Percentiles rank a stretch among this genome's conserved stretches.
phyloP scores from a whole-genome alignment of 257 asterid species.

The Rehmannia glutinosa region DNA sequence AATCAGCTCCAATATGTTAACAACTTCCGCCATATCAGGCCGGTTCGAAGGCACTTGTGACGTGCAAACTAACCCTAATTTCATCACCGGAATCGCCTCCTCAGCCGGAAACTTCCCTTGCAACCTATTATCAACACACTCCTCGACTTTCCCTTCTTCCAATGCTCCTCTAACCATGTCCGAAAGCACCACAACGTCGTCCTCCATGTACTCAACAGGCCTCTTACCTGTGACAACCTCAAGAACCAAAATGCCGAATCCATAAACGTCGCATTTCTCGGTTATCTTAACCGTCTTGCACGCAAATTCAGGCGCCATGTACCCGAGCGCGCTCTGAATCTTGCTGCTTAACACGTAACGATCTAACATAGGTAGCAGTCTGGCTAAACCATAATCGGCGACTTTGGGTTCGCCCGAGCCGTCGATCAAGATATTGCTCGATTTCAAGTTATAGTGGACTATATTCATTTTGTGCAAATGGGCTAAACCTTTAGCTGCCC shows the following conservation, averaged over 20 bases:
- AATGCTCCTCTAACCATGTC: slow-evolving; percentile 83
- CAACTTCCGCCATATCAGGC: slow-evolving; percentile 85
- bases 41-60: slow-evolving; percentile 83
- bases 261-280: slow-evolving; percentile 81
- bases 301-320: slow-evolving; percentile 93
- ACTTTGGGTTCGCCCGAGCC: slow-evolving; percentile 61
- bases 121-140: slow-evolving; percentile 58
- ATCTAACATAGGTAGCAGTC: slow-evolving; percentile 68
- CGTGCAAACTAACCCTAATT: slow-evolving; percentile 71
- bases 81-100: slow-evolving; percentile 72
- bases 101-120: slow-evolving; percentile 68
- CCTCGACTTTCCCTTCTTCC: slow-evolving; percentile 75
- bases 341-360: slow-evolving; percentile 79
- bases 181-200: slow-evolving; percentile 74
- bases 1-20: slow-evolving; percentile 77
- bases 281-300: slow-evolving; percentile 79
- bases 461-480: slow-evolving; percentile 62
- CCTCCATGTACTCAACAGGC: slow-evolving; percentile 92
- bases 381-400: slow-evolving; percentile 74
- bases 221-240: slow-evolving; percentile 70
- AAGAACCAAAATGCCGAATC: slow-evolving; percentile 70
- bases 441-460: slow-evolving; percentile 76
- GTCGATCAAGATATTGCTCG: slow-evolving; percentile 65
- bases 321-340: slow-evolving; percentile 84
- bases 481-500: slow-evolving; percentile 68